Evolutionary conservation across 1,139 yeast genomes (phyloP).

Genomic region (Geotrichum klebahnii): DNA sequence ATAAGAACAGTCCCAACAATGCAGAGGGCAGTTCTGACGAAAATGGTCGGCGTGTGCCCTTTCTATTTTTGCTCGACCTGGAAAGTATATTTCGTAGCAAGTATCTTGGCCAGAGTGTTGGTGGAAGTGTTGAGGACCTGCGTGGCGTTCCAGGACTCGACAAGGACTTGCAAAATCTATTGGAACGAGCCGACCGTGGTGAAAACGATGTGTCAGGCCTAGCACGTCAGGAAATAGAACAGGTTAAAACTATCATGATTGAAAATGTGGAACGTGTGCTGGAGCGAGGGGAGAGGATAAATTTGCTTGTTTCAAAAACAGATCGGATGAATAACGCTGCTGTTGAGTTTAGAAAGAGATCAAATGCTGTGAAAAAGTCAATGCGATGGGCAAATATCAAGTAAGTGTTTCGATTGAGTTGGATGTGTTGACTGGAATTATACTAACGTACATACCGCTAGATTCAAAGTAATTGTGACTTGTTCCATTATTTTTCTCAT

Average conservation of each 20-base stretch:
- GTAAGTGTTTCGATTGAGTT: slow-evolving; percentile 17
- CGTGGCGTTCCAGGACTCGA: slow-evolving; percentile 17
- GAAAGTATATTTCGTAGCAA: slow-evolving; percentile 30
- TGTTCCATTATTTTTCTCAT: slow-evolving; percentile 12
- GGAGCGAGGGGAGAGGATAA: slow-evolving; percentile 76
- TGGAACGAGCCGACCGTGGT: slow-evolving; percentile 30
- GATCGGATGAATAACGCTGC: slow-evolving; percentile 67
- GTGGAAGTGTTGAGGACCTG: slow-evolving; percentile 22
- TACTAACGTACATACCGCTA: background rate
- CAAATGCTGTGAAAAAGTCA: slow-evolving; percentile 58
- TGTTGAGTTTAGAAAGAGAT: slow-evolving; percentile 66
- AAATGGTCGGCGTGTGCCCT: slow-evolving; percentile 37
- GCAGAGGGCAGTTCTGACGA: slow-evolving; percentile 2
- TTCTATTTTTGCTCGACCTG: slow-evolving; percentile 33
- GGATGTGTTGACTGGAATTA: background rate
- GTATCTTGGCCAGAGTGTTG: slow-evolving; percentile 23
- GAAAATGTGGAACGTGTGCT: slow-evolving; percentile 49
- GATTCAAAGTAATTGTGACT: slow-evolving; percentile 15
- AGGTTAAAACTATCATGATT: slow-evolving; percentile 42
- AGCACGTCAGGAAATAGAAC: slow-evolving; percentile 41
- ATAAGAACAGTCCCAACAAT: too few species aligned
- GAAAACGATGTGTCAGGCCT: slow-evolving; percentile 31
- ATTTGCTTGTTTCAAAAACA: slow-evolving; percentile 73
- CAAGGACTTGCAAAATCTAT: slow-evolving; percentile 26
- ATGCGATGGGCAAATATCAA: slow-evolving; percentile 45